Conservation (phyloP, 345 rosid species). For the Cardiospermum halicacabum region DNA sequence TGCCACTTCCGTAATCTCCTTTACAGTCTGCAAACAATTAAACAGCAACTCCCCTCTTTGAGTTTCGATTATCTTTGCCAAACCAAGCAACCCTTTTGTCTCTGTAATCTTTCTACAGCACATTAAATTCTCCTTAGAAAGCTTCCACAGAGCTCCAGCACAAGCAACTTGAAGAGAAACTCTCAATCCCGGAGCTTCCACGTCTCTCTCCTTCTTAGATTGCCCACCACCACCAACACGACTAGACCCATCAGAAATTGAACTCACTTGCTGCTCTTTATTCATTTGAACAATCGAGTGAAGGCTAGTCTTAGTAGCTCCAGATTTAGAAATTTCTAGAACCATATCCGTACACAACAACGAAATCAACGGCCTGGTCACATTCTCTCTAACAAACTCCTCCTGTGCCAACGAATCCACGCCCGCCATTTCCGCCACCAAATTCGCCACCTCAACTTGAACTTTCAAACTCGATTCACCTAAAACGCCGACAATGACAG, state of each 20-base stretch:
- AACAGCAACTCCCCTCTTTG: conserved; percentile 46
- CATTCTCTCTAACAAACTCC: conserved; percentile 44
- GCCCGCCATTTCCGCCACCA: conserved; percentile 52
- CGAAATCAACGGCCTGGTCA: conserved; percentile 41
- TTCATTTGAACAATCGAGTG: conserved; percentile 54
- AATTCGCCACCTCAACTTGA: conserved; percentile 42
- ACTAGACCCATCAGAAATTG: conserved; percentile 36
- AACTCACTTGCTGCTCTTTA: conserved; percentile 17
- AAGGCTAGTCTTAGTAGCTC: conserved; percentile 32
- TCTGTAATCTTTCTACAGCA: conserved; percentile 48
- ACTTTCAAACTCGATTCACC: conserved; percentile 48
- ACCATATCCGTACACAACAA: conserved; percentile 34
- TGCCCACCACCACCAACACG: conserved; percentile 31
- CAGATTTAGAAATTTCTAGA: conserved; percentile 22
- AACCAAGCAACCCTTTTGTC: conserved; percentile 50
- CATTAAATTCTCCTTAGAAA: conserved; percentile 32
- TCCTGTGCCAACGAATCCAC: conserved; percentile 37
- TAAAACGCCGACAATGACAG: conserved; percentile 41
- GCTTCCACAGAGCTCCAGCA: conserved; percentile 46
- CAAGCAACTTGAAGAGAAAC: conserved; percentile 38
- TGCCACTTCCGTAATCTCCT: conserved; percentile 45
- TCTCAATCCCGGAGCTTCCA: conserved; percentile 34
- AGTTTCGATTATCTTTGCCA: conserved; percentile 41
- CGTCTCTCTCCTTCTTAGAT: conserved; percentile 39
- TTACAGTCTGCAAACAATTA: conserved; percentile 46